Conservation (phyloP, 345 rosid genomes). For the Erodium maritimum region DNA sequence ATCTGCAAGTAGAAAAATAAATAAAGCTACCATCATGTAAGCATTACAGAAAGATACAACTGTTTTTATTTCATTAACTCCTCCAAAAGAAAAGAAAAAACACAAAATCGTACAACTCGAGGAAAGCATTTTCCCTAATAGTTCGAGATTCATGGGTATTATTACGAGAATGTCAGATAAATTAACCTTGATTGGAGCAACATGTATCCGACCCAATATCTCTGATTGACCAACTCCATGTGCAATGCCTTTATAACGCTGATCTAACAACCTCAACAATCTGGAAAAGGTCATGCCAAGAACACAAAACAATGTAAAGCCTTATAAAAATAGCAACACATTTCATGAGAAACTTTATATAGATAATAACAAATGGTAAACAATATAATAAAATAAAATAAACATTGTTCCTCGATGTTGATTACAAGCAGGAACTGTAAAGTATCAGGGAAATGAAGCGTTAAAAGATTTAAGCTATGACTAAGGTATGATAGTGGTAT, state of each 20-base stretch:
- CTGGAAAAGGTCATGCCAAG: conserved; percentile 25
- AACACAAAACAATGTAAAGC: conserved; percentile 2
- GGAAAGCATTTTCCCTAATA: neutral
- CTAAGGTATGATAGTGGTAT: neutral
- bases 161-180: neutral
- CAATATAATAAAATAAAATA: neutral
- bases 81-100: neutral
- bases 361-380: neutral
- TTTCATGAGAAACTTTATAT: neutral
- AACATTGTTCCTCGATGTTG: neutral
- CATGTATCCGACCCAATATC: conserved; percentile 94
- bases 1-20: conserved; percentile 32
- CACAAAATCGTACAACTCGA: neutral
- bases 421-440: neutral
- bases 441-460: neutral
- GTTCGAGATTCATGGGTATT: neutral
- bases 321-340: neutral
- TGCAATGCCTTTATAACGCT: conserved; percentile 87
- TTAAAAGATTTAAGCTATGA: neutral
- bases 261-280: conserved; percentile 84
- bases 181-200: conserved; percentile 85
- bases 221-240: conserved; percentile 99
- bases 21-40: conserved; percentile 1
- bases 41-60: conserved; percentile 1
- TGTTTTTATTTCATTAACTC: neutral